Evolutionary conservation across 176 grass and related monocot genomes (phyloP), one percentile per base, ranked within the genome.

Genomic region (Hsuehochloa calcarea): DNA sequence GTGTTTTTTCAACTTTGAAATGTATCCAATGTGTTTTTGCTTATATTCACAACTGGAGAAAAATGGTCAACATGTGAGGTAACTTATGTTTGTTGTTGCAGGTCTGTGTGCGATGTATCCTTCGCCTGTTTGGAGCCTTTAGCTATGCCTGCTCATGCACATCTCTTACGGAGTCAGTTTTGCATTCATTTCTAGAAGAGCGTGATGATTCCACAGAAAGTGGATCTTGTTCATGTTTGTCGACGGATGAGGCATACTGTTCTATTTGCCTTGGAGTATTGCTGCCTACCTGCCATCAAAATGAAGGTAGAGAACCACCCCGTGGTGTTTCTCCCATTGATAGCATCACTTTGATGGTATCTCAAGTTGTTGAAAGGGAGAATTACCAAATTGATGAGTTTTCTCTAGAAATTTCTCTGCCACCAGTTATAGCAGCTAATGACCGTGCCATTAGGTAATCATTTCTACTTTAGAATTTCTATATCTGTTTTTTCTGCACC

Each of bases 191-290:
- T 84, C 78, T 93, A 54, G 85, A 92, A 85, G 87, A 91, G 75
- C 86, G 73, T 52, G 87, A 93, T 68, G 84, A 71, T 76, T 80
- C 80, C 19, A 31, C 49, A 34, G 59, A 87, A 76, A 45, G 49
- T 25, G 84, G 47, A 12, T 75, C 64, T 39, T 85, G 82, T 85
- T 50, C 70, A 73, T 87, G 84, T 84, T 37, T 73, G 55, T 85
- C 82, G 6, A 73, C 3, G 0, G 89, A 77, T 47, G 81, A 51
- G 45, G 16, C 63, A 17, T 95, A 86, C 65, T 98, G 93, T 88
- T 88, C 85, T 87, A 20, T 98, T 49, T 98, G 95, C 81, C 93
- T 98, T 75, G 89, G 95, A 65, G 73, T 95, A 40, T 88, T 98
- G 58, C 85, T 88, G 46, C 85, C 92, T 52, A 46, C 84, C 31